Percentiles rank a stretch among this genome's conserved stretches.
phyloP scores from a whole-genome alignment of 768 basidiomycete species.

The Suillus ampliporus region DNA sequence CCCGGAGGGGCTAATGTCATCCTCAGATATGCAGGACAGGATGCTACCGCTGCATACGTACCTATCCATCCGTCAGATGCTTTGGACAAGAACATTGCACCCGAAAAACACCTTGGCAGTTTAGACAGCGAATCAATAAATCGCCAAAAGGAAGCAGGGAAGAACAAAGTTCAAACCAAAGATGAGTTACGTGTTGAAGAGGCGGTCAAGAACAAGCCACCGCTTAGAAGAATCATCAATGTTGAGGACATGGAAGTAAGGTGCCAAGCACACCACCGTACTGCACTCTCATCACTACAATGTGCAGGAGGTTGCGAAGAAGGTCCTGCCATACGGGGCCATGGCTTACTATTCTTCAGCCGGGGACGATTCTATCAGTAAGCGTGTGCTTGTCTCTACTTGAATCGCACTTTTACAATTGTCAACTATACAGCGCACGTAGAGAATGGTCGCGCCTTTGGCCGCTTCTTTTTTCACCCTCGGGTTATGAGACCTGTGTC shows the following conservation, averaged over 20 bases:
- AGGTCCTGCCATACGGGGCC: constrained; percentile 74
- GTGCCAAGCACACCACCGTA: background rate
- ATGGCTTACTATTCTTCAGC: constrained; percentile 87
- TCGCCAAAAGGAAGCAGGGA: constrained; percentile 41
- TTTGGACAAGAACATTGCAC: constrained; percentile 71
- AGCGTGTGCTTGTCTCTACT: constrained; percentile 27
- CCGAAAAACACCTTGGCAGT: constrained; percentile 74
- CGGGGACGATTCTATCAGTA: constrained; percentile 84
- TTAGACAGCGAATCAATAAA: constrained; percentile 55
- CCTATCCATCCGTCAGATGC: constrained; percentile 89
- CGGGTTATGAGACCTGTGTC: constrained; percentile 77
- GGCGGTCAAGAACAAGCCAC: constrained; percentile 65
- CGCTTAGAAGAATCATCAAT: constrained; percentile 71
- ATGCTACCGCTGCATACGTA: constrained; percentile 78
- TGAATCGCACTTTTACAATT: constrained; percentile 21
- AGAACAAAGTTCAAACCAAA: constrained; percentile 58
- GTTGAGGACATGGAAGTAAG: constrained; percentile 83
- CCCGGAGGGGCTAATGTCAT: constrained; percentile 87
- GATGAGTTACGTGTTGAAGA: constrained; percentile 73
- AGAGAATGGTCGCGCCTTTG: constrained; percentile 83
- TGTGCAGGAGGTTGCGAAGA: constrained; percentile 68
- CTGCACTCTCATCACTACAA: constrained; percentile 2
- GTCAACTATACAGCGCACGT: constrained; percentile 48
- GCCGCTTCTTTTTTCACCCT: constrained; percentile 85
- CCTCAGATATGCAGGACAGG: constrained; percentile 81